Conservation (phyloP, 2,329 filamentous ascomycete species). For the Colletotrichum sp. region DNA sequence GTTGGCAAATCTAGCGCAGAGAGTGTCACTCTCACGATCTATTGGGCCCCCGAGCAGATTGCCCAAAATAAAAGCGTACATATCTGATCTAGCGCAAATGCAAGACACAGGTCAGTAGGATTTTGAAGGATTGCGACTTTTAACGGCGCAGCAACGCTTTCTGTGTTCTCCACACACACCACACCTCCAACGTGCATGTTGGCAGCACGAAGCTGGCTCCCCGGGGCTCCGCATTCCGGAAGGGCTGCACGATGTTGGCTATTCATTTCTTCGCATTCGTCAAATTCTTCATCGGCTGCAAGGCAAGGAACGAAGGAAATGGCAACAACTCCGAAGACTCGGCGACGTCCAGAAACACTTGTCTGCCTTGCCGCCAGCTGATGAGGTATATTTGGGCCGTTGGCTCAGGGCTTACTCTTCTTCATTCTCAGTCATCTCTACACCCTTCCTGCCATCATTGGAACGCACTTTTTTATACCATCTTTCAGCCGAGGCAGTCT, state of each 20-base stretch:
- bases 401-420: background rate
- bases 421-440: background rate
- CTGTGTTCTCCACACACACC: conserved; percentile 1
- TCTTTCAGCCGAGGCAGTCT: background rate
- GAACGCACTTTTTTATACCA: background rate
- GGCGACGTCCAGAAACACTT: background rate
- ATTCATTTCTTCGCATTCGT: background rate
- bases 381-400: background rate
- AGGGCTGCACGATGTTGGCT: background rate
- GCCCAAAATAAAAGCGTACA: background rate
- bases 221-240: background rate
- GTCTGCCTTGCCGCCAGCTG: background rate
- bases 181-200: background rate
- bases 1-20: background rate
- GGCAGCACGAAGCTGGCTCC: background rate
- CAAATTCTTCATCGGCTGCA: background rate
- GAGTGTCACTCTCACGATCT: background rate
- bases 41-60: background rate
- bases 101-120: conserved; percentile 5
- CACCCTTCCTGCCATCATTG: background rate
- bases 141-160: background rate
- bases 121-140: conserved; percentile 1
- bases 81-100: background rate
- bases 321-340: background rate
- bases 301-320: background rate